Percentiles rank a stretch among this genome's conserved stretches.
phyloP scores from a whole-genome alignment of 345 rosid species.

The Pugionium dolabratum region DNA sequence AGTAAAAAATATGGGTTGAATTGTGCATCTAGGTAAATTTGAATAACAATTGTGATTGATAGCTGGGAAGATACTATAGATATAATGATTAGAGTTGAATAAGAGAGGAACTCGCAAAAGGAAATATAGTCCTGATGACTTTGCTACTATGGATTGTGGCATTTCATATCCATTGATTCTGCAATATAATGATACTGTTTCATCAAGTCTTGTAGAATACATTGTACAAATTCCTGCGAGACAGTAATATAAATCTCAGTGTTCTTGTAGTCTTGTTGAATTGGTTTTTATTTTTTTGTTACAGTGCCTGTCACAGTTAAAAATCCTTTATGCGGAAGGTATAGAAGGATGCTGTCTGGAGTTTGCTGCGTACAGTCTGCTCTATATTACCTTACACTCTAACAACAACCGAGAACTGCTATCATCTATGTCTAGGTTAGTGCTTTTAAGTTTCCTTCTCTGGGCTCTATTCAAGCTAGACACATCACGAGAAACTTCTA shows the following conservation, averaged over 20 bases:
- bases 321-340: conserved; percentile 88
- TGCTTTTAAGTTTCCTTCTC: conserved; percentile 22
- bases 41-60: conserved; percentile 1
- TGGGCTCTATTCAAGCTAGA: conserved; percentile 17
- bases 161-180: conserved; percentile 10
- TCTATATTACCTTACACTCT: conserved; percentile 86
- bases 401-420: conserved; percentile 80
- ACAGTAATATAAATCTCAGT: background rate
- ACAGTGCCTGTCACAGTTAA: conserved; percentile 96
- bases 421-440: conserved; percentile 89
- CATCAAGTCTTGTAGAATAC: conserved; percentile 22
- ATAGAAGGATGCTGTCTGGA: conserved; percentile 88
- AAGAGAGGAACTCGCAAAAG: background rate
- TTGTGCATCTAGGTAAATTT: conserved; percentile 2
- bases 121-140: background rate
- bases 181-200: conserved; percentile 3
- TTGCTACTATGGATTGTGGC: conserved; percentile 8
- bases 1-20: background rate
- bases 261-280: conserved; percentile 15
- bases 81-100: conserved; percentile 3
- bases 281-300: conserved; percentile 34
- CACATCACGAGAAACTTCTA: background rate
- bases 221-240: conserved; percentile 5
- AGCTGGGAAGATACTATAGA: conserved; percentile 15
- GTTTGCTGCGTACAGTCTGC: conserved; percentile 90